phyloP scores from a whole-genome alignment of 441 rosid species.

The Cnidoscolus chayamansa region DNA sequence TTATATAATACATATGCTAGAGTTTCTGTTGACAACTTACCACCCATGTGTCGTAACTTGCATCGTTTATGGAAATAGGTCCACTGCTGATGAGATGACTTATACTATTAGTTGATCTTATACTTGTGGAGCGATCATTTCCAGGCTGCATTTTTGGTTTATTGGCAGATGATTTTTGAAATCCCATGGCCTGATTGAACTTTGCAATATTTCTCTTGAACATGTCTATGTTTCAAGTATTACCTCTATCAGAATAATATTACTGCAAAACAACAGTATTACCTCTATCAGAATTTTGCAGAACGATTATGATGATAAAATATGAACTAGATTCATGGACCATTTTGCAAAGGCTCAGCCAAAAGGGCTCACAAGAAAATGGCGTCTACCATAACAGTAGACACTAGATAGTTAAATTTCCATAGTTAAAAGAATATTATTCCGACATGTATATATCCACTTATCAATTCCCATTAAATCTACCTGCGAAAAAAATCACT shows the following conservation, averaged over 20 bases:
- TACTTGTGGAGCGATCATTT: background rate
- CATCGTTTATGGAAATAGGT: slow-evolving; percentile 11
- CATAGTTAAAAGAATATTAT: background rate
- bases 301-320: background rate
- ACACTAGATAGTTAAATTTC: background rate
- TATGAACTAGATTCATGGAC: background rate
- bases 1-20: too few species aligned
- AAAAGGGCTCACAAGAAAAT: background rate
- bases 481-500: background rate
- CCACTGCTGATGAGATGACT: too few species aligned
- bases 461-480: background rate
- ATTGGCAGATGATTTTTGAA: slow-evolving; percentile 24
- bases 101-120: too few species aligned
- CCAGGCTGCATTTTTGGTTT: slow-evolving; percentile 20
- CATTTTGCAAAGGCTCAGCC: background rate
- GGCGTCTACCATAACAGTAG: background rate
- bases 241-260: too few species aligned
- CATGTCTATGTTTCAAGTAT: slow-evolving; percentile 14
- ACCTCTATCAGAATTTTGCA: background rate
- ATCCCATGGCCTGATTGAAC: slow-evolving; percentile 27
- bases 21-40: slow-evolving; percentile 27
- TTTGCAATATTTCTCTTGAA: slow-evolving; percentile 22
- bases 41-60: slow-evolving; percentile 42
- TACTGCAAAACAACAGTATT: background rate
- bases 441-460: too few species aligned